Base-by-base conservation (phyloP, 805 yeast species). In the Debaryomyces castellii region DNA sequence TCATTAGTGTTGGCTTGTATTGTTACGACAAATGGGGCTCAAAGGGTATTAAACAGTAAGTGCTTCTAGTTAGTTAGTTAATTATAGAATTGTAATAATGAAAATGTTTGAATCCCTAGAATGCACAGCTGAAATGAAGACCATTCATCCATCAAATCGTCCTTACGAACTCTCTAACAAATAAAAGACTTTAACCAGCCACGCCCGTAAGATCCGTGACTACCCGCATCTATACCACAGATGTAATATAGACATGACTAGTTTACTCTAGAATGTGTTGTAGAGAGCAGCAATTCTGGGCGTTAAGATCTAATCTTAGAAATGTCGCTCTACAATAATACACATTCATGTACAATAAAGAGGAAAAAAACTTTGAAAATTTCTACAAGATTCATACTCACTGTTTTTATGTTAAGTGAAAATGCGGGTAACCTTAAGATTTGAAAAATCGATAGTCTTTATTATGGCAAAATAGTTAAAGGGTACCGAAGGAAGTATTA, bases 1-100 rank as follows among this genome's bases (percentile, higher is more conserved):
- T 80, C 36, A 80, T 84, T 32, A 76, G 73, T 3, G 39, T 71
- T 17, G 90, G 90, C 0, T 59, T 84, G 34, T 83, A 79, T 55
- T 63, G 81, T 44, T 84, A 84, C 58, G 88, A 84, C 58, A 73
- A 77, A 57, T 82, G 89, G 89, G 75, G 75, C n/a, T 62, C 69
- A 30, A 52, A 60, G 39, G 50, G 60, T 32, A 40, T 58, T 21
- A 57, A 51, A 43, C 17, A 32, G 16, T 36, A 21, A 25, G n/a
- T 21, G 11, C 10, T 12, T 3, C 22, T 35, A 35, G 4, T 20
- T 16, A n/a, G 8, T 16, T 16, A 32, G 35, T 16, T 33, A 39
- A 9, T 12, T 38, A 8, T 43, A 21, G 8, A 35, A 21, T 24
- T 27, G 41, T 17, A 23, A 23, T 21, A 41, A 23, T 23, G 25